Evolutionary conservation across 1,284 basidiomycete species (phyloP).

Genomic region (Neolentinus lepideus): DNA sequence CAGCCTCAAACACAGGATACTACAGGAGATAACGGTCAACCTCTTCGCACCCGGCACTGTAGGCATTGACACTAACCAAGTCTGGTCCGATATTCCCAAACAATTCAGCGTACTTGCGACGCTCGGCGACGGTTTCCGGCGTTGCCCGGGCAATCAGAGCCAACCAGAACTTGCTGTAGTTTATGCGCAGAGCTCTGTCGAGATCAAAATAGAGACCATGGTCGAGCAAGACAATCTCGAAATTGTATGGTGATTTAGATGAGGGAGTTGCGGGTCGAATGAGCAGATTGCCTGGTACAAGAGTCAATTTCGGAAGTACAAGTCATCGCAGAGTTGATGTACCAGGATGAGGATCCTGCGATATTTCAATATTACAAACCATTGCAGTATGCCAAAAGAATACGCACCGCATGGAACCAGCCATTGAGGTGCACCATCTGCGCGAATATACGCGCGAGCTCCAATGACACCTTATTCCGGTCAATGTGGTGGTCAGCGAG

Average conservation of each 20-base stretch:
- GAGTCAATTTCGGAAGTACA: neutral
- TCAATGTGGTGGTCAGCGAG: conserved; percentile 84
- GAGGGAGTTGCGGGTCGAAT: conserved; percentile 66
- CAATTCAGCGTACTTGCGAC: conserved; percentile 79
- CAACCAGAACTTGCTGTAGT: conserved; percentile 82
- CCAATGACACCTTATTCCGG: conserved; percentile 88
- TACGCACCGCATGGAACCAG: conserved; percentile 76
- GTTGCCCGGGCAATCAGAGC: conserved; percentile 75
- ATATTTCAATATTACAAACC: conserved; percentile 5
- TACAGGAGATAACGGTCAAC: conserved; percentile 17
- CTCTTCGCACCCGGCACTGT: neutral
- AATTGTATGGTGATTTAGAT: conserved; percentile 84
- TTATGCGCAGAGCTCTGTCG: conserved; percentile 67
- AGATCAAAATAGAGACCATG: conserved; percentile 93
- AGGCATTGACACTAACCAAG: conserved; percentile 43
- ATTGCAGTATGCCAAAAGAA: neutral
- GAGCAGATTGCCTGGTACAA: conserved; percentile 72
- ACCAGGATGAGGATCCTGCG: conserved; percentile 70
- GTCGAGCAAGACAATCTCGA: conserved; percentile 89
- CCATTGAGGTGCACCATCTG: conserved; percentile 98
- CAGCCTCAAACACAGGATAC: conserved; percentile 86
- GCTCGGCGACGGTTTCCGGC: conserved; percentile 51
- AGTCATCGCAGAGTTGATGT: neutral
- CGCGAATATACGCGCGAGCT: conserved; percentile 85
- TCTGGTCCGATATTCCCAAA: conserved; percentile 89